Base-by-base conservation (phyloP, 2,329 filamentous ascomycete species). In the Calycina herbarum region DNA sequence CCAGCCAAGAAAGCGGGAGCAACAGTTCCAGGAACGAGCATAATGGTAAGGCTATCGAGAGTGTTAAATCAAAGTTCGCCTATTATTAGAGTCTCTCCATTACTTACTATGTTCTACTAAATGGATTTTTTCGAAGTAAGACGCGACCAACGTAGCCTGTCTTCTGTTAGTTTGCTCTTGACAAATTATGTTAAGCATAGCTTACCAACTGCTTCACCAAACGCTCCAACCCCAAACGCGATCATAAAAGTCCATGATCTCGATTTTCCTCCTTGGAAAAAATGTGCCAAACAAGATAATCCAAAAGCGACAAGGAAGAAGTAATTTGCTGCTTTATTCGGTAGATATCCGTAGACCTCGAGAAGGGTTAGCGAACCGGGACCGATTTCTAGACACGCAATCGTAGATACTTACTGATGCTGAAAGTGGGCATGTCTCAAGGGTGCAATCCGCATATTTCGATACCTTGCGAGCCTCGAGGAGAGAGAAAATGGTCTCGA, bases 1-100 rank as follows among this genome's bases (percentile, higher is more conserved):
- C 85, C 83, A 78, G 85, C 86, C 76, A 87, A 79, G 66, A 88
- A 81, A 48, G 85, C 85, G 8, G 70, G 69, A 10, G 62, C 66
- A 13, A 70, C 62, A 13, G 68, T 69, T 13, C 70, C 85, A 76
- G 81, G 79, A 76, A 82, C 82, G 76, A 87, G 66, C 54, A 86
- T 73, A n/a, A 68, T 68, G 5, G 59, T 66, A 7, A 68, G 62
- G 31, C 65, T 66, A 33, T 24, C 27, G 20, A 20, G 35, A 38
- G 48, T 17, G 45, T 59, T 67, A 33, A 63, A 40, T 13, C n/a
- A 15, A 20, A 27, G 11, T 64, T 11, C 20, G 10, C 3, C 45
- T 51, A 15, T 11, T 51, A n/a, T 31, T 33, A 54, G 51, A 11
- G 85, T 81, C 7, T 5, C 11, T 10, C 2, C 1, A 40, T 13